A percentile compares a stretch with the other conserved stretches of the same genome.
These are phyloP conservation scores for Phalaenopsis equestris DNA, from an alignment of 106 monocot species.

Conservation along the genomic window DNA sequence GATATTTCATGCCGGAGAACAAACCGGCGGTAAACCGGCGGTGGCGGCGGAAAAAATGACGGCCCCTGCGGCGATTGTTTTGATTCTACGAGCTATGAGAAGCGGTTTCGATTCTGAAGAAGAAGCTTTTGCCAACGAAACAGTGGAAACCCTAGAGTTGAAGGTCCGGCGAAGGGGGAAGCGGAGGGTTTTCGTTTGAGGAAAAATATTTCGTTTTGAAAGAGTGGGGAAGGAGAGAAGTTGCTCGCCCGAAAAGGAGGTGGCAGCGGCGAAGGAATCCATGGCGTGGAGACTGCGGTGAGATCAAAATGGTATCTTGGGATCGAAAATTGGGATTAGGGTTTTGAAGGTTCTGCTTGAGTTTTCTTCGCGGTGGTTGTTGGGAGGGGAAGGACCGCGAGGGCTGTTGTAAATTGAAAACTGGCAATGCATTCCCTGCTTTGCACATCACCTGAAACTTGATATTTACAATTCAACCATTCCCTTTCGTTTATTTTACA, in stretches of 20 bases:
- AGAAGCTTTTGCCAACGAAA: constrained; percentile 10
- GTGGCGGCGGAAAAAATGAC: constrained; percentile 26
- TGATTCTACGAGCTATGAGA: constrained; percentile 10
- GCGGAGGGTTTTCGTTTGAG: constrained; percentile 9
- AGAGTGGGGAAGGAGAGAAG: constrained; percentile 8
- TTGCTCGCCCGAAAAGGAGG: neutral
- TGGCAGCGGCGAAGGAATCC: constrained; percentile 25
- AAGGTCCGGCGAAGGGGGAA: neutral
- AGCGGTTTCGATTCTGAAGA: constrained; percentile 8
- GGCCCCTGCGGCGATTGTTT: constrained; percentile 19
- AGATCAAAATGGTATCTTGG: neutral
- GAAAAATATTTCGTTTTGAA: neutral
- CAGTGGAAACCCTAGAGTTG: neutral
- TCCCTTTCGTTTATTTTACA: too few relatives aligned
- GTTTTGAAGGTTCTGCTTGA: constrained; percentile 2
- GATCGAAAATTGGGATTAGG: neutral
- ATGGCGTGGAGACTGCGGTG: constrained; percentile 10
- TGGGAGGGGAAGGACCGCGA: too few relatives aligned
- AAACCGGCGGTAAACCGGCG: too few relatives aligned
- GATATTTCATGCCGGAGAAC: constrained; percentile 11
- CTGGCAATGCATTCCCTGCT: too few relatives aligned
- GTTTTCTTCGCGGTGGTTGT: neutral
- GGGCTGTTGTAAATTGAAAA: too few relatives aligned
- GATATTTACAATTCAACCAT: too few relatives aligned
- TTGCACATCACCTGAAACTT: too few relatives aligned